Percentiles rank a stretch among this genome's conserved stretches.
Conservation (phyloP, 371 early-diverging fungal species). For the Mucor ambiguus region DNA sequence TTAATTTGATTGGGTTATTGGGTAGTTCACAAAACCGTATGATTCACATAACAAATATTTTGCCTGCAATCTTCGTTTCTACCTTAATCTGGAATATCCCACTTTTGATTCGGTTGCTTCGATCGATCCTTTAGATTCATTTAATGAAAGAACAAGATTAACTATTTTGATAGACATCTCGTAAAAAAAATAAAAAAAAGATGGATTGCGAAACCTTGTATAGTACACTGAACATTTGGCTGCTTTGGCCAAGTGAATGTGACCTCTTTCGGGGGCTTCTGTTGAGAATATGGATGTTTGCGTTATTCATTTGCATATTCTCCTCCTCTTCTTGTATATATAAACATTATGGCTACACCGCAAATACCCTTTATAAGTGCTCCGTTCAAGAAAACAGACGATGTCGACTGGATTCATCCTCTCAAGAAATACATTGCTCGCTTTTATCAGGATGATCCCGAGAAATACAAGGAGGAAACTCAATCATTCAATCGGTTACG, state of each 20-base stretch:
- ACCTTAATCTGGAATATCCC: no score
- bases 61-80: no score
- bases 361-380: constrained; percentile 59
- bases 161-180: no score
- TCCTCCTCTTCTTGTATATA: constrained; percentile 8
- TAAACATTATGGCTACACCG: constrained; percentile 44
- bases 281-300: neutral
- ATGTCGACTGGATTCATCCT: constrained; percentile 86
- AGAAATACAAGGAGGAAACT: constrained; percentile 84
- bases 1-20: neutral
- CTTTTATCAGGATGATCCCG: constrained; percentile 91
- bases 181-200: no score
- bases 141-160: no score
- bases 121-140: no score
- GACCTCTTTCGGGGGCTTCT: constrained; percentile 6
- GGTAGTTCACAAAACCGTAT: neutral
- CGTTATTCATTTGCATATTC: neutral
- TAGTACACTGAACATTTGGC: neutral
- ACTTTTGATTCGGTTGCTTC: no score
- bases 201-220: no score
- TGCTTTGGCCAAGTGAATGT: neutral
- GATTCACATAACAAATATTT: neutral
- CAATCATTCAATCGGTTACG: constrained; percentile 85
- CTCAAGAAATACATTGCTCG: constrained; percentile 82
- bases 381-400: constrained; percentile 69